phyloP scores from a whole-genome alignment of 805 yeast genomes.

The Suhomyces sp. region DNA sequence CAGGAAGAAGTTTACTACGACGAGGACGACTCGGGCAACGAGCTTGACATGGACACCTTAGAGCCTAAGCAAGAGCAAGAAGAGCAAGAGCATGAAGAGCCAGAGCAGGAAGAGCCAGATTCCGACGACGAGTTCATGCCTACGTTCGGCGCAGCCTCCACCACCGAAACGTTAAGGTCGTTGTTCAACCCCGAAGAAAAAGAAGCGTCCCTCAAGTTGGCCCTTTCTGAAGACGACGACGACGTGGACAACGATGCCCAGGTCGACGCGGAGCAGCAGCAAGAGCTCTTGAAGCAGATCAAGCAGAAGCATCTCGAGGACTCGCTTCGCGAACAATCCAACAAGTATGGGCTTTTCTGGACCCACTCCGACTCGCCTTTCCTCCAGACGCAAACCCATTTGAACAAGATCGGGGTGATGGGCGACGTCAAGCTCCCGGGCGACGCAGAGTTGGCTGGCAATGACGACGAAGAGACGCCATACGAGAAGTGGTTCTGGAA shows the following conservation, averaged over 20 bases:
- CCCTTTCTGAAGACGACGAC: constrained; percentile 41
- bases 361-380: constrained; percentile 84
- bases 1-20: constrained; percentile 30
- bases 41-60: constrained; percentile 30
- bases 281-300: constrained; percentile 29
- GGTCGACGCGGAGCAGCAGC: constrained; percentile 20
- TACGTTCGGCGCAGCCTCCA: constrained; percentile 45
- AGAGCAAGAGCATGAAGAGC: constrained; percentile 7
- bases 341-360: constrained; percentile 63
- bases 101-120: background rate
- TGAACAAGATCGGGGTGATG: constrained; percentile 50
- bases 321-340: constrained; percentile 16
- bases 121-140: constrained; percentile 52
- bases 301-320: constrained; percentile 31
- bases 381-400: constrained; percentile 77
- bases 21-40: constrained; percentile 42
- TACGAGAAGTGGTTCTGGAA: constrained; percentile 84
- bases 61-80: constrained; percentile 10
- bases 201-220: constrained; percentile 33
- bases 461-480: constrained; percentile 36
- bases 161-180: constrained; percentile 60
- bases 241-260: constrained; percentile 39
- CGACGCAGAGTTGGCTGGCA: constrained; percentile 19
- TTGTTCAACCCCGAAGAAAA: constrained; percentile 45
- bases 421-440: constrained; percentile 35